Evolutionary conservation across 2,329 filamentous ascomycete genomes (phyloP).

Genomic region (Pseudogymnoascus sp.): DNA sequence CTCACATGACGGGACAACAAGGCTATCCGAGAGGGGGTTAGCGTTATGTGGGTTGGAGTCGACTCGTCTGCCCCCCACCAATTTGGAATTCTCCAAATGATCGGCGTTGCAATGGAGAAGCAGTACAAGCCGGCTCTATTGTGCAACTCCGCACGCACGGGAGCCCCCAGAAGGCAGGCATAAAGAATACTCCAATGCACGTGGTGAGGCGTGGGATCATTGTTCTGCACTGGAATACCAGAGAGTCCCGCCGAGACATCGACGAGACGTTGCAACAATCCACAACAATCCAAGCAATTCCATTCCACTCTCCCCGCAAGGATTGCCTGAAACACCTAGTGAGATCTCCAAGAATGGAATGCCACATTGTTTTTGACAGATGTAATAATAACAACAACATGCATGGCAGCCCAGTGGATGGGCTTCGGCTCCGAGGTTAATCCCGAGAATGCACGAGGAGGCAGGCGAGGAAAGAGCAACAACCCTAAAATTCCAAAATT

Average conservation of each 20-base stretch:
- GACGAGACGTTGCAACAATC: neutral
- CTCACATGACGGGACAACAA: neutral
- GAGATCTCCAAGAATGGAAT: neutral
- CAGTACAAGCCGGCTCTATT: neutral
- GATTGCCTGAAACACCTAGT: neutral
- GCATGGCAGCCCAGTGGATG: neutral
- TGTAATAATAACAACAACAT: neutral
- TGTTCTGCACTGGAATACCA: neutral
- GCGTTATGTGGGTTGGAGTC: neutral
- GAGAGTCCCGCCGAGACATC: neutral
- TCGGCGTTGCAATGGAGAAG: neutral
- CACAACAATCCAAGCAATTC: neutral
- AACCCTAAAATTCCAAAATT: neutral
- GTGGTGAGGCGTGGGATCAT: neutral
- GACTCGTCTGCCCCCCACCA: neutral
- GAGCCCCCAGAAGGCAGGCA: neutral
- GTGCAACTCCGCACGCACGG: neutral
- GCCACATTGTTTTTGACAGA: neutral
- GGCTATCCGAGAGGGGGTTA: neutral
- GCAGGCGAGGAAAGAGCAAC: neutral
- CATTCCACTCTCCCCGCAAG: neutral
- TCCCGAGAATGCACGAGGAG: neutral
- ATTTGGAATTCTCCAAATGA: neutral
- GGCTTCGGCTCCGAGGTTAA: neutral
- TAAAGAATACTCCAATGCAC: neutral